Evolutionary conservation across 352 stramenopile genomes (phyloP).

Genomic region (Albugo candida): DNA sequence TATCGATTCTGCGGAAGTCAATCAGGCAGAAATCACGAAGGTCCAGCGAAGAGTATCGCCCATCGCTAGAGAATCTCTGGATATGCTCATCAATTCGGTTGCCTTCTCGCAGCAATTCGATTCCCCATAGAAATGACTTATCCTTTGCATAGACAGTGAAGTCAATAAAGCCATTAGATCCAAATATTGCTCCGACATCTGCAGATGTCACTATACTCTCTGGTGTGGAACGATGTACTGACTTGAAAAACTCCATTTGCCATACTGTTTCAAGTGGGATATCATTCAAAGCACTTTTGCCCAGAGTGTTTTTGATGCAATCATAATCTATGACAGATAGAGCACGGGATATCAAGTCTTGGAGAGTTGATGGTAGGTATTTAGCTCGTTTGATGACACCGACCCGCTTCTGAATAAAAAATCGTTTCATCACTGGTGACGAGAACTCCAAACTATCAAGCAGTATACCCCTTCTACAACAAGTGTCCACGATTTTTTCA

Average conservation of each 20-base stretch:
- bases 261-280: conserved; percentile 9
- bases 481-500: conserved; percentile 4
- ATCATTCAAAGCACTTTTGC: background rate
- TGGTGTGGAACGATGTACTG: conserved; percentile 7
- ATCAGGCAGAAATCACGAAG: background rate
- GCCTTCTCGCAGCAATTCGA: conserved; percentile 9
- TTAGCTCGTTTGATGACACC: conserved; percentile 4
- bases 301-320: conserved; percentile 1
- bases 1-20: background rate
- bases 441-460: conserved; percentile 6
- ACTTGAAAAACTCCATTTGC: conserved; percentile 14
- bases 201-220: conserved; percentile 8
- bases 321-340: conserved; percentile 9
- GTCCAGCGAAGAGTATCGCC: background rate
- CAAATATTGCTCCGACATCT: conserved; percentile 9
- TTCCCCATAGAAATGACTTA: conserved; percentile 6
- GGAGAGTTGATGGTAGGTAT: conserved; percentile 5
- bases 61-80: conserved; percentile 4
- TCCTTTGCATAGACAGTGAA: conserved; percentile 8
- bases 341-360: conserved; percentile 4
- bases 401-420: conserved; percentile 10
- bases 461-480: conserved; percentile 7
- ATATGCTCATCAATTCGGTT: conserved; percentile 4
- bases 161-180: conserved; percentile 8
- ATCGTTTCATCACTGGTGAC: conserved; percentile 10